Conservation (phyloP, 129 eudicot species). For the Pulicaria dysenterica region DNA sequence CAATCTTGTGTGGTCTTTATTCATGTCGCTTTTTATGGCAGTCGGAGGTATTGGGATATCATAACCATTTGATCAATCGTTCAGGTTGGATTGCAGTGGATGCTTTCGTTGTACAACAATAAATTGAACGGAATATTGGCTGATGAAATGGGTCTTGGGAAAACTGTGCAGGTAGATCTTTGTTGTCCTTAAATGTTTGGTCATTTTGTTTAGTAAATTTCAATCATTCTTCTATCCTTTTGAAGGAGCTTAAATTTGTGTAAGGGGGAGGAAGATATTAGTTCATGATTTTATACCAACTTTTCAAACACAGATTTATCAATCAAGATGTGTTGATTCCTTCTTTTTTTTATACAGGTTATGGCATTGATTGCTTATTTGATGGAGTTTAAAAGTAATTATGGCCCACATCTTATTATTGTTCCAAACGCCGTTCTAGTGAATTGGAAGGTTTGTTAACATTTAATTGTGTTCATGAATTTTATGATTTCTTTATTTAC, state of each 20-base stretch:
- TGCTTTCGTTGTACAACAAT: slow-evolving; percentile 97
- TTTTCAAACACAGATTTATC: background rate
- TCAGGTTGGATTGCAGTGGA: slow-evolving; percentile 99
- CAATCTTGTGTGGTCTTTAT: background rate
- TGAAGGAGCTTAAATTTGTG: background rate
- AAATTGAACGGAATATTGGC: slow-evolving; percentile 94
- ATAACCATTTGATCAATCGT: slow-evolving; percentile 20
- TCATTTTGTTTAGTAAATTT: background rate
- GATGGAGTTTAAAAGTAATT: slow-evolving; percentile 97
- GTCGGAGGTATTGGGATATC: background rate
- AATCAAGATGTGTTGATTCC: background rate
- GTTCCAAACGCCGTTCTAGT: slow-evolving; percentile 97
- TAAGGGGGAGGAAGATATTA: background rate
- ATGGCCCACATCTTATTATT: slow-evolving; percentile 97
- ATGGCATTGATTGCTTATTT: slow-evolving; percentile 96
- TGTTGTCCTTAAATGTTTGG: too few species aligned
- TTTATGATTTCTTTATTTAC: background rate
- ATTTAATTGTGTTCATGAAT: background rate
- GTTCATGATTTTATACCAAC: background rate
- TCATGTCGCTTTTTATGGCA: background rate
- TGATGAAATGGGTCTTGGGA: slow-evolving; percentile 99
- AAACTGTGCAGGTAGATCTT: slow-evolving; percentile 83
- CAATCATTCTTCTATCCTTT: background rate
- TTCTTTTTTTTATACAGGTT: slow-evolving; percentile 57
- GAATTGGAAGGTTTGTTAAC: slow-evolving; percentile 87